Evolutionary conservation across 257 asterid genomes (phyloP), one percentile per base, ranked within the genome.

Genomic region (Eucommia ulmoides): DNA sequence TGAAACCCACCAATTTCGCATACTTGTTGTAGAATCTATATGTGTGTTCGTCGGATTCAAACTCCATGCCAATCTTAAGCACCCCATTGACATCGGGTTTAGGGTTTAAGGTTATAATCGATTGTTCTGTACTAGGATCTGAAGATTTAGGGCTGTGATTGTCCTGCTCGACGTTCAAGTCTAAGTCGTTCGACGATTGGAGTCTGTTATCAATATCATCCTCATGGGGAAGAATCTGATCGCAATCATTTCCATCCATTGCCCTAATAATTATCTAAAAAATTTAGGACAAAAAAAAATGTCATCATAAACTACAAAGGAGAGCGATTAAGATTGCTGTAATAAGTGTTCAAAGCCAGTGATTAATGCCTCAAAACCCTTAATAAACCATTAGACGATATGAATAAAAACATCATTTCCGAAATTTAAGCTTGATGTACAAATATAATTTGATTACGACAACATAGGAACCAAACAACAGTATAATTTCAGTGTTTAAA

Each of bases 1-100:
- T 71, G 45, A 78, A 78, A 56, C 86, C 86, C 15, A 54, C 82
- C 71, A 78, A 52, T 70, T 66, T 77, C 35, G 82, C 86, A 49
- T 78, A 78, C 60, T 53, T 74, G 29, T 59, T 58, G 55, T 78
- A 78, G 59, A 56, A 74, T 41, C 46, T 54, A 50, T 78, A 71
- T 1, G 82, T 79, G 49, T 71, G 77, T 61, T 77, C 84, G 21
- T 77, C 84, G 2, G 81, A 64, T 18, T 67, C 78, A 63, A 77
- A 77, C 65, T 77, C 84, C 8, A 56, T 49, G 11, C 74, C 82
- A 65, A 74, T 52, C 55, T 54, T 68, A 46, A 65, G 79, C 9
- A 56, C 69, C 3, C 45, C 45, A 38, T 38, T 19, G 18, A 38
- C 17, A 38, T 15, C n/a, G 15, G 45, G 6, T 47, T 75, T 68